A percentile compares a stretch with the other conserved stretches of the same genome.
phyloP scores from a whole-genome alignment of 345 rosid genomes.

The Populus simonii region DNA sequence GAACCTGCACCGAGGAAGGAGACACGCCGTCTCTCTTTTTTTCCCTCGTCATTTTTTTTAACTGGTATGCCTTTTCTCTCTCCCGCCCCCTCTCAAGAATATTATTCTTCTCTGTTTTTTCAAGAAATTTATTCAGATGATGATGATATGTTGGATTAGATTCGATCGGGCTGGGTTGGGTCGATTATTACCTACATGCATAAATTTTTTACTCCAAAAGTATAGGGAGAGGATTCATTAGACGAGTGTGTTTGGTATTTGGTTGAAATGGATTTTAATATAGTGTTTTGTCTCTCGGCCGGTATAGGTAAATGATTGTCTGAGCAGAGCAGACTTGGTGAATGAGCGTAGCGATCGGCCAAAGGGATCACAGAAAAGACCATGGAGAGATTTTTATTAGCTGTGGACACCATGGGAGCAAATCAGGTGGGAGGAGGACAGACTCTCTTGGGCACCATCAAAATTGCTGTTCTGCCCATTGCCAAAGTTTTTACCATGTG shows the following conservation, averaged over 20 bases:
- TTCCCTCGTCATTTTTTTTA: too few species aligned
- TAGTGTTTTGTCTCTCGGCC: too few species aligned
- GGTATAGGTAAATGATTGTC: background rate
- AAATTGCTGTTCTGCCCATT: slow-evolving; percentile 90
- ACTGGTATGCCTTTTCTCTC: too few species aligned
- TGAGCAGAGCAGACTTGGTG: slow-evolving; percentile 1
- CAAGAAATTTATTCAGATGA: too few species aligned
- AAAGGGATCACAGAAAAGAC: background rate
- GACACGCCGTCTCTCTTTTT: too few species aligned
- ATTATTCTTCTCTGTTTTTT: too few species aligned
- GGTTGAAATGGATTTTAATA: background rate
- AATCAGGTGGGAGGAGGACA: slow-evolving; percentile 44
- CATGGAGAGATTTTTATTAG: slow-evolving; percentile 43
- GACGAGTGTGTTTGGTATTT: background rate
- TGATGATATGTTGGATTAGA: too few species aligned
- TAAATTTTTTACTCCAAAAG: too few species aligned
- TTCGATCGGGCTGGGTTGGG: too few species aligned
- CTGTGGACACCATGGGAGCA: slow-evolving; percentile 21
- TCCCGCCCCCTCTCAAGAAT: too few species aligned
- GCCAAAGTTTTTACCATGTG: slow-evolving; percentile 95
- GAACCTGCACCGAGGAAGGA: too few species aligned
- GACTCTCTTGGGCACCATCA: slow-evolving; percentile 59
- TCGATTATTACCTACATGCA: too few species aligned
- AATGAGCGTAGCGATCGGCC: background rate
- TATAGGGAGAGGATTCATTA: background rate